Evolutionary conservation across 1,139 yeast species (phyloP).

Genomic region (Saccharomyces hybrid): DNA sequence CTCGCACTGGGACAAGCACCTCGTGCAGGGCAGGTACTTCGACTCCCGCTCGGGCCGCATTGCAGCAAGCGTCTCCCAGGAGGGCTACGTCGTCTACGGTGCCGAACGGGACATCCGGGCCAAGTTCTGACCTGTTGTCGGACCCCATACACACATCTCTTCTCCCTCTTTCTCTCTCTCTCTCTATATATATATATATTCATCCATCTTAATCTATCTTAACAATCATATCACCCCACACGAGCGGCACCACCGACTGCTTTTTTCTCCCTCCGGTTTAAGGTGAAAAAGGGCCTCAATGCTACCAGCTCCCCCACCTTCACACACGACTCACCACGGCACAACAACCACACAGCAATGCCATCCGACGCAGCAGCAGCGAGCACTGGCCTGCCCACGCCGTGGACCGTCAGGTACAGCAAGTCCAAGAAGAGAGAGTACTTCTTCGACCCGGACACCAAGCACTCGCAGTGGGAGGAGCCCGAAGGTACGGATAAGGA

Average conservation of each 20-base stretch:
- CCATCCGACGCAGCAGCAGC: background rate
- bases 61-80: constrained; percentile 61
- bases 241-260: background rate
- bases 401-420: constrained; percentile 79
- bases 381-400: constrained; percentile 67
- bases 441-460: constrained; percentile 61
- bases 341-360: background rate
- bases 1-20: constrained; percentile 47
- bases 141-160: too few relatives aligned
- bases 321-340: background rate
- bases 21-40: constrained; percentile 55
- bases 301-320: background rate
- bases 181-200: too few relatives aligned
- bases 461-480: constrained; percentile 84
- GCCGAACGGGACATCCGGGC: constrained; percentile 15
- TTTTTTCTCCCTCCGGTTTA: background rate
- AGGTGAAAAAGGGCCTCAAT: background rate
- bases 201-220: too few relatives aligned
- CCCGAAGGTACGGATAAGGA: constrained; percentile 75
- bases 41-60: constrained; percentile 43
- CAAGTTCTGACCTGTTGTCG: constrained; percentile 9
- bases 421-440: constrained; percentile 80
- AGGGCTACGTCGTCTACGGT: constrained; percentile 43
- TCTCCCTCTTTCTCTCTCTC: too few relatives aligned
- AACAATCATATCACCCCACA: background rate